Evolutionary conservation across 805 yeast genomes (phyloP).

Genomic region (Komagataella mondaviorum): DNA sequence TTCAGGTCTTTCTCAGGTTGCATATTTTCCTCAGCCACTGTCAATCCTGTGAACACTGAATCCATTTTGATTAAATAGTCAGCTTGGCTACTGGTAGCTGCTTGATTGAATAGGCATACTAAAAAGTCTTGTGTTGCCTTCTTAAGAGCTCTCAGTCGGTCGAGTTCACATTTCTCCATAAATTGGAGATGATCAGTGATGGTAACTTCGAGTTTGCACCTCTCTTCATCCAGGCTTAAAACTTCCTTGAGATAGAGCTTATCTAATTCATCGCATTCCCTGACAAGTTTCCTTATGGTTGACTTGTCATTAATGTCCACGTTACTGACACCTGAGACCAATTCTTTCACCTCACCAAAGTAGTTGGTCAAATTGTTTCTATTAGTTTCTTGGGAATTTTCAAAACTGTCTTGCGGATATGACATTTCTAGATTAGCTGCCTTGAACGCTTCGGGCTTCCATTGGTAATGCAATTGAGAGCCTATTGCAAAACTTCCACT

Average conservation of each 20-base stretch:
- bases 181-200: slow-evolving; percentile 60
- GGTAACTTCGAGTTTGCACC: slow-evolving; percentile 65
- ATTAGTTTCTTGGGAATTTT: neutral
- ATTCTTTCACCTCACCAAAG: slow-evolving; percentile 1
- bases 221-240: slow-evolving; percentile 41
- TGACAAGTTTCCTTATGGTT: slow-evolving; percentile 33
- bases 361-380: slow-evolving; percentile 1
- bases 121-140: slow-evolving; percentile 64
- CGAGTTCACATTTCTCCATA: slow-evolving; percentile 75
- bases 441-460: slow-evolving; percentile 60
- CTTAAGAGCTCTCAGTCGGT: slow-evolving; percentile 63
- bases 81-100: slow-evolving; percentile 21
- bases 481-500: slow-evolving; percentile 55
- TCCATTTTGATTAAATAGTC: slow-evolving; percentile 20
- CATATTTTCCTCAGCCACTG: slow-evolving; percentile 56
- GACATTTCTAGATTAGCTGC: slow-evolving; percentile 22
- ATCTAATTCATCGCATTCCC: slow-evolving; percentile 50
- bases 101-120: slow-evolving; percentile 48
- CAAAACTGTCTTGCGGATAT: neutral
- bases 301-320: slow-evolving; percentile 27
- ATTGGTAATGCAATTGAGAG: slow-evolving; percentile 63
- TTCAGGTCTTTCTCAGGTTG: slow-evolving; percentile 58
- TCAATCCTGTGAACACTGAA: slow-evolving; percentile 43
- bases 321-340: slow-evolving; percentile 3
- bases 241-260: slow-evolving; percentile 39